Percentiles rank a stretch among this genome's conserved stretches.
Conservation (phyloP, 805 yeast species). For the Candida silvatica region DNA sequence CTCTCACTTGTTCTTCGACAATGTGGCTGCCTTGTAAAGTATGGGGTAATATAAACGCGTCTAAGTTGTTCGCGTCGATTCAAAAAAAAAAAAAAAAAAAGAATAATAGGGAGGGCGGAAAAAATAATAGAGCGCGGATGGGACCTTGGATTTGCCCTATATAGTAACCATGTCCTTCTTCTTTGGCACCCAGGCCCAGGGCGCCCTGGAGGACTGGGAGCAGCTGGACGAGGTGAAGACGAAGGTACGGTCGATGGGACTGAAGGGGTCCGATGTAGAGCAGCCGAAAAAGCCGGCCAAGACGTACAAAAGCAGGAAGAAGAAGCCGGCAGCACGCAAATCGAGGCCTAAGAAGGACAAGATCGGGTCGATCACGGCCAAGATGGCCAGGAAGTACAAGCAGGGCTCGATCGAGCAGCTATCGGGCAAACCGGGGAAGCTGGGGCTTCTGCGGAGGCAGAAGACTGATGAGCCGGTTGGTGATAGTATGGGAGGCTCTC, state of each 20-base stretch:
- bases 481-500: no score
- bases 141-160: no score
- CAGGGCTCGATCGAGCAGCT: neutral
- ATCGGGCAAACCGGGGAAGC: slow-evolving; percentile 3
- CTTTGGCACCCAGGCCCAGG: slow-evolving; percentile 12
- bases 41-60: no score
- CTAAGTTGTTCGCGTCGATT: no score
- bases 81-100: no score
- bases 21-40: no score
- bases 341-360: no score
- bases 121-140: neutral
- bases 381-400: slow-evolving; percentile 4
- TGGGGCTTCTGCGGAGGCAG: neutral
- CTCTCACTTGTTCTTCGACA: neutral
- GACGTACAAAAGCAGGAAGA: neutral
- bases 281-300: neutral
- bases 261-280: neutral
- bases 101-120: slow-evolving; percentile 1
- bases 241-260: neutral
- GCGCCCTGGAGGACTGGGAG: slow-evolving; percentile 6
- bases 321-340: no score
- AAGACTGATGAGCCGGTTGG: no score
- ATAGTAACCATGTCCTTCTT: slow-evolving; percentile 1
- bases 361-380: slow-evolving; percentile 5
- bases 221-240: neutral